Evolutionary conservation across 2,329 filamentous ascomycete genomes (phyloP).

Genomic region (Sporothrix curviconia): DNA sequence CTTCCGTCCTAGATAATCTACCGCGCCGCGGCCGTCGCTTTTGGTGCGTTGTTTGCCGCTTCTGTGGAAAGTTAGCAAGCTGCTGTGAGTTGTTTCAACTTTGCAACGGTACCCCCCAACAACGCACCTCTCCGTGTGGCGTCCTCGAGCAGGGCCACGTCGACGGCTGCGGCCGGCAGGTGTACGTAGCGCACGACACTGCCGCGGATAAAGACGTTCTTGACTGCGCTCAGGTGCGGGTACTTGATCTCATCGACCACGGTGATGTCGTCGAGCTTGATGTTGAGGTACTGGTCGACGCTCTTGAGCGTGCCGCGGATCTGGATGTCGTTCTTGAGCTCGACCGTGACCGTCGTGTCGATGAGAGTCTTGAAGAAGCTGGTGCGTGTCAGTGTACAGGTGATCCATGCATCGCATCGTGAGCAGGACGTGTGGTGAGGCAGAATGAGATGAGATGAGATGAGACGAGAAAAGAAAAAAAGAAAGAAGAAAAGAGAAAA

Average conservation of each 20-base stretch:
- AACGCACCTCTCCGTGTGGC: constrained; percentile 71
- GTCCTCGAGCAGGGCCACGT: constrained; percentile 82
- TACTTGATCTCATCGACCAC: constrained; percentile 93
- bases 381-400: too few species aligned
- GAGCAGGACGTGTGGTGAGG: background rate
- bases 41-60: constrained; percentile 51
- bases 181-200: constrained; percentile 92
- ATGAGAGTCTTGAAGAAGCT: constrained; percentile 97
- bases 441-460: background rate
- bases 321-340: constrained; percentile 98
- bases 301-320: constrained; percentile 93
- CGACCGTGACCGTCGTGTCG: constrained; percentile 93
- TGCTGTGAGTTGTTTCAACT: too few species aligned
- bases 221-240: constrained; percentile 82
- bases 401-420: too few species aligned
- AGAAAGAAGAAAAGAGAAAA: background rate
- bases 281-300: constrained; percentile 98
- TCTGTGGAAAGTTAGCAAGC: constrained; percentile 31
- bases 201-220: constrained; percentile 92
- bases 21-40: constrained; percentile 31
- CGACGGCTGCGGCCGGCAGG: constrained; percentile 72
- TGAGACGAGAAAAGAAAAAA: background rate
- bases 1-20: background rate
- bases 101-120: background rate
- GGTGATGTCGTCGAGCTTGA: constrained; percentile 92